A percentile compares a stretch with the other conserved stretches of the same genome.
These are phyloP conservation scores for Lepidium sativum DNA, from an alignment of 345 rosid species.

Conservation along the genomic window DNA sequence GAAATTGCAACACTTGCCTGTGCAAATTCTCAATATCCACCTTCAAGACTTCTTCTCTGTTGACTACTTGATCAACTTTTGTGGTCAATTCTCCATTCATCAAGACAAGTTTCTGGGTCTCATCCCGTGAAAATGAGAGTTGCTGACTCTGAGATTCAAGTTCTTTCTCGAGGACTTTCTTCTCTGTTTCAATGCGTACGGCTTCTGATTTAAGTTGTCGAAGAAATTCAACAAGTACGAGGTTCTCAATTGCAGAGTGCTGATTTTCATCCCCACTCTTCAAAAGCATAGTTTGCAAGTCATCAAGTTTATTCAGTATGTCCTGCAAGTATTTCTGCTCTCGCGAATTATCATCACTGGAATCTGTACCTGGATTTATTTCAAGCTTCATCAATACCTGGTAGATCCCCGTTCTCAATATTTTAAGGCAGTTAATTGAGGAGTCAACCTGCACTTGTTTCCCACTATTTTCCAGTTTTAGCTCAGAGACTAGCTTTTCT, in stretches of 20 bases:
- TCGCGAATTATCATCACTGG: constrained; percentile 29
- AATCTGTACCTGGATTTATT: constrained; percentile 27
- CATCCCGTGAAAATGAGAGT: constrained; percentile 37
- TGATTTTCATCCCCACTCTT: constrained; percentile 54
- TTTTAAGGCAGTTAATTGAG: constrained; percentile 40
- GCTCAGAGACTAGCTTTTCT: constrained; percentile 44
- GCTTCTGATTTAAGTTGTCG: constrained; percentile 57
- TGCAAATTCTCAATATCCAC: constrained; percentile 44
- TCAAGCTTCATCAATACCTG: constrained; percentile 47
- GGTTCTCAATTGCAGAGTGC: constrained; percentile 40
- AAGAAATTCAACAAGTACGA: constrained; percentile 53
- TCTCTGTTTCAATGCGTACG: constrained; percentile 40
- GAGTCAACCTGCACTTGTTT: constrained; percentile 47
- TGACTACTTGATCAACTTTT: constrained; percentile 41
- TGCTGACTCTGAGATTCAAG: constrained; percentile 39
- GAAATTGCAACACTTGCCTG: constrained; percentile 37
- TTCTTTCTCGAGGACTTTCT: constrained; percentile 36
- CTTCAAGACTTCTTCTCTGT: constrained; percentile 49
- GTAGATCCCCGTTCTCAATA: constrained; percentile 46
- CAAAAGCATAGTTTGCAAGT: constrained; percentile 42
- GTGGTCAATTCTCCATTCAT: constrained; percentile 44
- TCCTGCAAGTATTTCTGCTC: constrained; percentile 36
- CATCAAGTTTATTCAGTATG: constrained; percentile 43
- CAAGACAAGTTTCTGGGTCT: constrained; percentile 31
- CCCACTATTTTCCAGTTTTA: constrained; percentile 46